Evolutionary conservation across 495 filamentous ascomycete genomes (phyloP).

Genomic region (Parathielavia hyrcaniae): DNA sequence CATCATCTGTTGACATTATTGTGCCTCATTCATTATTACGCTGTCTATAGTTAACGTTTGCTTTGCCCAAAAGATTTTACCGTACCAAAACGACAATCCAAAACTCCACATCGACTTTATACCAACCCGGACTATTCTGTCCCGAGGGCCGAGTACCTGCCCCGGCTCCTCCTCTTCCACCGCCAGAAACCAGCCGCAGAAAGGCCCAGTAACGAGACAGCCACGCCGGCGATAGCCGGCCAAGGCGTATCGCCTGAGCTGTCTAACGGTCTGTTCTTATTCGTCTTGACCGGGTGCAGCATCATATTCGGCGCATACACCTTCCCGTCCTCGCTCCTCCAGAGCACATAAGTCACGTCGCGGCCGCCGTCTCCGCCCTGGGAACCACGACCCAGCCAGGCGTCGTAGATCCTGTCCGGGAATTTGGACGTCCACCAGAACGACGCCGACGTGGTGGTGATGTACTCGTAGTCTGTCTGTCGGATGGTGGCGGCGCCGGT

Average conservation of each 20-base stretch:
- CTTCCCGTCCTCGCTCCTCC: slow-evolving; percentile 1
- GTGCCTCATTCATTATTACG: too few relatives aligned
- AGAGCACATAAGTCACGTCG: slow-evolving; percentile 4
- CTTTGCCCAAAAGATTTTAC: neutral
- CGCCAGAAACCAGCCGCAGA: neutral
- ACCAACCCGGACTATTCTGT: neutral
- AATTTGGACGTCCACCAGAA: slow-evolving; percentile 5
- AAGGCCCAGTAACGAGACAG: neutral
- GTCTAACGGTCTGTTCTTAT: neutral
- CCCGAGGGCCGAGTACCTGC: neutral
- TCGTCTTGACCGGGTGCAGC: slow-evolving; percentile 11
- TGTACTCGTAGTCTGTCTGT: neutral
- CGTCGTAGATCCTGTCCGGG: slow-evolving; percentile 7
- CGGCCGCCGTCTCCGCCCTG: neutral
- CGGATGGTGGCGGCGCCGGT: neutral
- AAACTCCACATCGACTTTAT: neutral
- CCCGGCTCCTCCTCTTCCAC: neutral
- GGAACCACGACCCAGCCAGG: neutral
- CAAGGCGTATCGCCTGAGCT: neutral
- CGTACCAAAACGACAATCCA: neutral
- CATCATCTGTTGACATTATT: too few relatives aligned
- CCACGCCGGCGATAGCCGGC: neutral
- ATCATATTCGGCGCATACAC: slow-evolving; percentile 10
- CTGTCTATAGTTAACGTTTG: neutral
- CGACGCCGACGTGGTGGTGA: neutral